Conservation (phyloP, 768 basidiomycete genomes). For the Russula virescens region DNA sequence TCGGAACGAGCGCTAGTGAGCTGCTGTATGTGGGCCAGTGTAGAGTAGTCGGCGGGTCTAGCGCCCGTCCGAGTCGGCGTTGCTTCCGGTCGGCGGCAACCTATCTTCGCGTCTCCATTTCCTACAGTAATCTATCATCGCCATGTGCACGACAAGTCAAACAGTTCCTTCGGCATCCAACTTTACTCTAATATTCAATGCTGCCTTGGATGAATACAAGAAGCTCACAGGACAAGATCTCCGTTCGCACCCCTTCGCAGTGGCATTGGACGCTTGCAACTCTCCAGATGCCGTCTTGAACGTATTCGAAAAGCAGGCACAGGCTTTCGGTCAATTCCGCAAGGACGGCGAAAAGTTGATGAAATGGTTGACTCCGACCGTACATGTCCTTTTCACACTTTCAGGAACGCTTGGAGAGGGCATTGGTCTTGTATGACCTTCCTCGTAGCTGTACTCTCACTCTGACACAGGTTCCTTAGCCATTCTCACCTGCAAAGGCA, state of each 20-base stretch:
- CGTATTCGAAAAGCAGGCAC: not conserved
- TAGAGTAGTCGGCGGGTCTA: too few relatives aligned
- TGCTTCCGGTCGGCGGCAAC: too few relatives aligned
- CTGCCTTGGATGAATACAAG: not conserved
- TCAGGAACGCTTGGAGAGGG: not conserved
- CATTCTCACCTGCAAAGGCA: too few relatives aligned
- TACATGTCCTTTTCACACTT: not conserved
- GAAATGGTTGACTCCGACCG: not conserved
- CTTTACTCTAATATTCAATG: too few relatives aligned
- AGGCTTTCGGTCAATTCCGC: not conserved
- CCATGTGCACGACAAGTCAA: too few relatives aligned
- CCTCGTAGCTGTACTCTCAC: too few relatives aligned
- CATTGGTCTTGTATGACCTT: not conserved
- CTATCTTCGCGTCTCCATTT: too few relatives aligned
- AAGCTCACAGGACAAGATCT: not conserved
- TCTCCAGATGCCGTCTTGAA: not conserved
- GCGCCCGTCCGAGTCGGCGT: too few relatives aligned
- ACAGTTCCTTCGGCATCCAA: too few relatives aligned
- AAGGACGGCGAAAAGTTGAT: not conserved
- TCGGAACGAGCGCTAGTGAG: too few relatives aligned
- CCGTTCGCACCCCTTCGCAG: not conserved
- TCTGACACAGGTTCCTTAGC: not conserved
- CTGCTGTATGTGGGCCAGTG: too few relatives aligned
- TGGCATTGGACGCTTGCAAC: not conserved
- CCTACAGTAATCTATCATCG: too few relatives aligned